These are phyloP conservation scores for Boechera retrofracta DNA, from an alignment of 345 rosid genomes.

Conservation along the genomic window DNA sequence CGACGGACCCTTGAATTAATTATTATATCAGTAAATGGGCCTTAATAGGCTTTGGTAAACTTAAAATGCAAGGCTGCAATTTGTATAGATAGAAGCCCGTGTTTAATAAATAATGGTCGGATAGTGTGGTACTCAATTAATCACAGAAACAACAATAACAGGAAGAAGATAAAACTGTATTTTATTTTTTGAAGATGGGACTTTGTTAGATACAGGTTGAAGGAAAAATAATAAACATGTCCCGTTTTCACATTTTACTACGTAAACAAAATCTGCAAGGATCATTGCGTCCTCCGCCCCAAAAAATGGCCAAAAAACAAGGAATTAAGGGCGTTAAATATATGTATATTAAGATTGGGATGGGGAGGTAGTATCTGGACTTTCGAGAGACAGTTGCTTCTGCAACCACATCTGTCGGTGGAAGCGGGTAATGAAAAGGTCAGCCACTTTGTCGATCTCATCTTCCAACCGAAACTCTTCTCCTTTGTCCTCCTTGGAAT, in stretches of 20 bases:
- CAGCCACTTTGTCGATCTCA: slow-evolving; percentile 82
- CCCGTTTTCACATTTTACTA: slow-evolving; percentile 8
- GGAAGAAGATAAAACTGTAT: not conserved
- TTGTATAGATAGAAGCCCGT: not conserved
- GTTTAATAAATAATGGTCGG: not conserved
- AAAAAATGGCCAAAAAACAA: not conserved
- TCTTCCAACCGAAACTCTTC: slow-evolving; percentile 80
- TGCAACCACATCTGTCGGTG: slow-evolving; percentile 77
- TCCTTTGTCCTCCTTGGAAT: slow-evolving; percentile 62
- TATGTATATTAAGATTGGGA: not conserved
- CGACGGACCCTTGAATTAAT: not conserved
- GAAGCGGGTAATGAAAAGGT: slow-evolving; percentile 72
- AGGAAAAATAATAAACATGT: not conserved
- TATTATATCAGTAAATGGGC: slow-evolving; percentile 7
- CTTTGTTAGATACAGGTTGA: slow-evolving; percentile 20
- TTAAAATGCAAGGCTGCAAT: not conserved
- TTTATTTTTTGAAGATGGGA: not conserved
- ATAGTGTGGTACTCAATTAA: not conserved
- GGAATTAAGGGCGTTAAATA: not conserved
- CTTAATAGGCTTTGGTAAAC: not conserved
- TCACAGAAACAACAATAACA: not conserved
- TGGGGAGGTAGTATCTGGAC: slow-evolving; percentile 28
- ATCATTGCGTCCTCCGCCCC: slow-evolving; percentile 21
- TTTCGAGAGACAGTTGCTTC: slow-evolving; percentile 63
- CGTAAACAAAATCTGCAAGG: slow-evolving; percentile 24